phyloP scores from a whole-genome alignment of 2,329 filamentous ascomycete genomes.

The Cercospora janseana region DNA sequence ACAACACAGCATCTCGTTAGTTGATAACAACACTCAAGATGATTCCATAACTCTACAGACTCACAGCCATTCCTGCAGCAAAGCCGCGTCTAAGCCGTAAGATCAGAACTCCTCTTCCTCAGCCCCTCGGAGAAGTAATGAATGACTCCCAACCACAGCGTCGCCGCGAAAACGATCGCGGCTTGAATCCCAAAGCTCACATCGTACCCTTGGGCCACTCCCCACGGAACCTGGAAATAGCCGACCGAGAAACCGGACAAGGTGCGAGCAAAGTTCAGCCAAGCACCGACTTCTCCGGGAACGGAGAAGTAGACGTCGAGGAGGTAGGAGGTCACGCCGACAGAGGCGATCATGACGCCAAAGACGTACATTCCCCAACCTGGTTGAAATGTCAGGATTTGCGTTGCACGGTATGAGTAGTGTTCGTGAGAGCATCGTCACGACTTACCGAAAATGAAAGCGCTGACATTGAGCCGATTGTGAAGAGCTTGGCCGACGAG shows the following conservation, averaged over 20 bases:
- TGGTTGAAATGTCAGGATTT: too few relatives aligned
- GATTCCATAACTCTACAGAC: too few relatives aligned
- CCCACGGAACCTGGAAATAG: conserved; percentile 20
- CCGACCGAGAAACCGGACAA: conserved; percentile 17
- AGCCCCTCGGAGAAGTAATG: too few relatives aligned
- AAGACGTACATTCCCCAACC: conserved; percentile 21
- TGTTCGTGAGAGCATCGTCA: too few relatives aligned
- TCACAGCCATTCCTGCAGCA: too few relatives aligned
- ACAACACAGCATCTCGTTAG: too few relatives aligned
- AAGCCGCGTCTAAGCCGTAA: too few relatives aligned
- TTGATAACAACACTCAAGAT: too few relatives aligned
- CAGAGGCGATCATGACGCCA: conserved; percentile 20
- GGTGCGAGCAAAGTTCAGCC: conserved; percentile 20
- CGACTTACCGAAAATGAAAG: background rate
- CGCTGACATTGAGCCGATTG: conserved; percentile 17
- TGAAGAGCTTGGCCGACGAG: conserved; percentile 15
- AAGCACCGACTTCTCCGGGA: conserved; percentile 15
- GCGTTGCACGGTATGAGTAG: too few relatives aligned
- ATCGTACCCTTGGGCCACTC: conserved; percentile 17
- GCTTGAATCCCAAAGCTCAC: conserved; percentile 19
- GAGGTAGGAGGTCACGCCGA: conserved; percentile 14
- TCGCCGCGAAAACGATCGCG: too few relatives aligned
- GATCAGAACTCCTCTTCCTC: too few relatives aligned
- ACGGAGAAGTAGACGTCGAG: conserved; percentile 19
- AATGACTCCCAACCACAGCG: too few relatives aligned